These are phyloP conservation scores for Nemania sp. DNA, from an alignment of 2,329 filamentous ascomycete genomes.

Conservation along the genomic window DNA sequence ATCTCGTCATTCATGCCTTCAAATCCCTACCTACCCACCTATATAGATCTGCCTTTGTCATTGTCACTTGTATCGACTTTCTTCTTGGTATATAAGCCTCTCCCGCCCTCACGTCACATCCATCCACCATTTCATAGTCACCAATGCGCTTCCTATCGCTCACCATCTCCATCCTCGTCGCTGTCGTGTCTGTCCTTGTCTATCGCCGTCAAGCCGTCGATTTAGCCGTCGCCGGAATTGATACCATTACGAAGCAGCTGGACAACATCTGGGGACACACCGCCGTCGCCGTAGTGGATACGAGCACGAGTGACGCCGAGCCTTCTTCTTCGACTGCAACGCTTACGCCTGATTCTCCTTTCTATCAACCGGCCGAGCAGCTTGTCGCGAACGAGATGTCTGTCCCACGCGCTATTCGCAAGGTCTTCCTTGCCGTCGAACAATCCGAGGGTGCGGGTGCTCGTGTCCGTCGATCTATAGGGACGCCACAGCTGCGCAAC, in stretches of 20 bases:
- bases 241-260: constrained; percentile 31
- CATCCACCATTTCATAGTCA: constrained; percentile 8
- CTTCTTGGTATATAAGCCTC: constrained; percentile 22
- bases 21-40: too few relatives aligned
- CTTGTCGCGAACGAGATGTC: constrained; percentile 60
- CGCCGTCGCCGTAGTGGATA: constrained; percentile 15
- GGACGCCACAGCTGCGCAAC: constrained; percentile 80
- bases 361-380: constrained; percentile 37
- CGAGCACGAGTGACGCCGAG: constrained; percentile 23
- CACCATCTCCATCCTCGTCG: constrained; percentile 46
- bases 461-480: constrained; percentile 83
- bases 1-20: not conserved
- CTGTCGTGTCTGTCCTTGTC: constrained; percentile 43
- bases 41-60: constrained; percentile 12
- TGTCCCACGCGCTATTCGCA: constrained; percentile 74
- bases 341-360: constrained; percentile 29
- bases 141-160: constrained; percentile 47
- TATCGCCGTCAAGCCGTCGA: constrained; percentile 41
- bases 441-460: constrained; percentile 89
- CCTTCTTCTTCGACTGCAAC: constrained; percentile 18
- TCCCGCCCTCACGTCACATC: constrained; percentile 12
- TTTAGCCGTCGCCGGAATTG: constrained; percentile 32
- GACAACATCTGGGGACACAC: constrained; percentile 18
- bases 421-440: constrained; percentile 82
- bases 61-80: not conserved